phyloP scores from a whole-genome alignment of 345 rosid species.

The Linum lewisii region DNA sequence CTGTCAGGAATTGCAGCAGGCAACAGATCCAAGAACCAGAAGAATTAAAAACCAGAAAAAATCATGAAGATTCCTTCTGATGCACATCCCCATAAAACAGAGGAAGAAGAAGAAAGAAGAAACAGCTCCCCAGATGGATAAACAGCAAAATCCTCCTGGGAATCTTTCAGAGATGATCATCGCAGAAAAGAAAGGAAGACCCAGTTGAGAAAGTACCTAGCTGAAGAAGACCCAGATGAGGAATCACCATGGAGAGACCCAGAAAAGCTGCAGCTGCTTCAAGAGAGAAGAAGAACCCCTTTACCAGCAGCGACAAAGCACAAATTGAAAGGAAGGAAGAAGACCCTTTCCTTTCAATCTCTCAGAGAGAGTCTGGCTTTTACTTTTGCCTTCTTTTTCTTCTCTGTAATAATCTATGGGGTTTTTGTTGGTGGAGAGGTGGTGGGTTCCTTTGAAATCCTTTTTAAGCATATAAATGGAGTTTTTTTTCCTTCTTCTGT shows the following conservation, averaged over 20 bases:
- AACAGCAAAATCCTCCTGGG: conserved; percentile 7
- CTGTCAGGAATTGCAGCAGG: not conserved
- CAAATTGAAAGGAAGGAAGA: conserved; percentile 1
- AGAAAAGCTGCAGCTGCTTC: conserved; percentile 24
- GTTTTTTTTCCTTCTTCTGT: not conserved
- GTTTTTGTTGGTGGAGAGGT: not conserved
- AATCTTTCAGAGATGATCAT: conserved; percentile 13
- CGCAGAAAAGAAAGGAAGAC: conserved; percentile 10
- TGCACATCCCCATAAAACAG: not conserved
- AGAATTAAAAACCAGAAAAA: conserved; percentile 16
- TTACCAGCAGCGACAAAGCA: not conserved
- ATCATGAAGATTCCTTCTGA: conserved; percentile 16
- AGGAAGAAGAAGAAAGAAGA: not conserved
- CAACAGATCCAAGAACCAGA: conserved; percentile 5
- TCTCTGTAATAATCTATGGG: not conserved
- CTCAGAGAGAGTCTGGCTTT: too few relatives aligned
- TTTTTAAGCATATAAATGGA: not conserved
- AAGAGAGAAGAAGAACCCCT: not conserved
- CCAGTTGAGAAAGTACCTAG: conserved; percentile 9
- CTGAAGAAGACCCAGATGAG: conserved; percentile 17
- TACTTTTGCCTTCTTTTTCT: conserved; percentile 13
- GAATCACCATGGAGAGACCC: conserved; percentile 8
- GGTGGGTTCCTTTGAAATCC: not conserved
- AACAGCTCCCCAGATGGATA: conserved; percentile 1
- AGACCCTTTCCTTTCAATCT: conserved; percentile 12